These are phyloP conservation scores for Amanita exitialis DNA, from an alignment of 768 basidiomycete species.

Conservation along the genomic window DNA sequence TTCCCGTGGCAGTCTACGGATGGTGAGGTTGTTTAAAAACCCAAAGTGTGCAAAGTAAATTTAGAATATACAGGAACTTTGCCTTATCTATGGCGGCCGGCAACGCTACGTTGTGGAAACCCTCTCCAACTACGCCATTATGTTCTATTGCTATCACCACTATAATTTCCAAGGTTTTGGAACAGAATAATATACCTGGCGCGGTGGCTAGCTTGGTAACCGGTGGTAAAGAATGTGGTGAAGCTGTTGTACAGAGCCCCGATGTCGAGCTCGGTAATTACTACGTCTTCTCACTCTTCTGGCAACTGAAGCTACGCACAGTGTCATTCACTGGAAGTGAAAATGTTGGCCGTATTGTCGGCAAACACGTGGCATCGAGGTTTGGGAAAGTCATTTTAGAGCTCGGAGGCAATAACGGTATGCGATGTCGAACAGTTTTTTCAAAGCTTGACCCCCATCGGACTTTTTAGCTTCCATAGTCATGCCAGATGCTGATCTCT, in stretches of 20 bases:
- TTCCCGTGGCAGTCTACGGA: conserved; percentile 89
- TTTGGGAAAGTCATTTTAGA: conserved; percentile 90
- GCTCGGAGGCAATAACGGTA: conserved; percentile 93
- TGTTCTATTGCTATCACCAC: conserved; percentile 88
- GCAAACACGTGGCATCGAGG: conserved; percentile 74
- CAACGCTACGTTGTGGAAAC: conserved; percentile 95
- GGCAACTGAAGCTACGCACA: conserved; percentile 17
- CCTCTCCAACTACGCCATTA: conserved; percentile 79
- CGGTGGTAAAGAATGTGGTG: conserved; percentile 76
- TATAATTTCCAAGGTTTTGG: conserved; percentile 73
- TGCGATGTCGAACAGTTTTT: conserved; percentile 11
- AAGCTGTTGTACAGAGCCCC: conserved; percentile 61
- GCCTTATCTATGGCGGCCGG: conserved; percentile 82
- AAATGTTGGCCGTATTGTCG: conserved; percentile 76
- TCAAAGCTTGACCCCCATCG: conserved; percentile 7
- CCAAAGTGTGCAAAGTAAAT: too few species aligned
- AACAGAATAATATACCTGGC: conserved; percentile 74
- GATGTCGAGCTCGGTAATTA: conserved; percentile 69
- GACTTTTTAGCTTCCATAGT: conserved; percentile 66
- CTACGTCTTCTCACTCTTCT: neutral
- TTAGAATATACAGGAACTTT: conserved; percentile 56
- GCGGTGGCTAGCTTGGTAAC: conserved; percentile 77
- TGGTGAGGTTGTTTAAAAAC: conserved; percentile 40
- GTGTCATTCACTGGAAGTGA: conserved; percentile 97
- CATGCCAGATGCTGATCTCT: conserved; percentile 89